A percentile compares a stretch with the other conserved stretches of the same genome.
phyloP scores from a whole-genome alignment of 345 rosid genomes.

The Noccaea caerulescens region DNA sequence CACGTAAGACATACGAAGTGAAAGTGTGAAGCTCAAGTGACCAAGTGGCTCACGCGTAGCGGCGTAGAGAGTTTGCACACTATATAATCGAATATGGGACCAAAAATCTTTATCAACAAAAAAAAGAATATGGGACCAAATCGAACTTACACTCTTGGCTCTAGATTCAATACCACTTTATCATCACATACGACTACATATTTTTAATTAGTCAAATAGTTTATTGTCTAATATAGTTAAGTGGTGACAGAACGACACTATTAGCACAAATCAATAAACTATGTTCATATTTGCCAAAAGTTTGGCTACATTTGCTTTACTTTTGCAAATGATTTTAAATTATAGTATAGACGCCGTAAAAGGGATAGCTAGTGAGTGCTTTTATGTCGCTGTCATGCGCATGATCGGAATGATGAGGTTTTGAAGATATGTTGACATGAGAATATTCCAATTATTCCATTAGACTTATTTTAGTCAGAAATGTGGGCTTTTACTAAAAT shows the following conservation, averaged over 20 bases:
- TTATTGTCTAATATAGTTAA: too few species aligned
- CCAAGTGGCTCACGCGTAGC: too few species aligned
- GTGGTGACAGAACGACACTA: too few species aligned
- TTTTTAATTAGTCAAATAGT: background rate
- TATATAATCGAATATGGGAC: too few species aligned
- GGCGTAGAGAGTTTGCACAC: too few species aligned
- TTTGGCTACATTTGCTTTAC: slow-evolving; percentile 21
- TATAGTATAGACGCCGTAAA: background rate
- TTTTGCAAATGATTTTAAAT: background rate
- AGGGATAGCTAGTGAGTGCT: slow-evolving; percentile 11
- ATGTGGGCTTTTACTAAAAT: slow-evolving; percentile 26
- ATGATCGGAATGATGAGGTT: slow-evolving; percentile 28
- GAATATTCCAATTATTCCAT: slow-evolving; percentile 36
- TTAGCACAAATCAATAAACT: background rate
- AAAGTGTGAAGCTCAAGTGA: too few species aligned
- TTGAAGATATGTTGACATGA: background rate
- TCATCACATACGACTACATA: background rate
- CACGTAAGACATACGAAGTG: too few species aligned
- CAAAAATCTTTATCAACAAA: too few species aligned
- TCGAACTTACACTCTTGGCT: background rate
- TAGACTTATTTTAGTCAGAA: slow-evolving; percentile 9
- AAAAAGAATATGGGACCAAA: too few species aligned
- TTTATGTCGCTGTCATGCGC: slow-evolving; percentile 24
- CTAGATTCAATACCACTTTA: background rate
- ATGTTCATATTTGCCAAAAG: background rate